Conservation (phyloP, 2,329 filamentous ascomycete genomes). For the Colletotrichum liriopes region DNA sequence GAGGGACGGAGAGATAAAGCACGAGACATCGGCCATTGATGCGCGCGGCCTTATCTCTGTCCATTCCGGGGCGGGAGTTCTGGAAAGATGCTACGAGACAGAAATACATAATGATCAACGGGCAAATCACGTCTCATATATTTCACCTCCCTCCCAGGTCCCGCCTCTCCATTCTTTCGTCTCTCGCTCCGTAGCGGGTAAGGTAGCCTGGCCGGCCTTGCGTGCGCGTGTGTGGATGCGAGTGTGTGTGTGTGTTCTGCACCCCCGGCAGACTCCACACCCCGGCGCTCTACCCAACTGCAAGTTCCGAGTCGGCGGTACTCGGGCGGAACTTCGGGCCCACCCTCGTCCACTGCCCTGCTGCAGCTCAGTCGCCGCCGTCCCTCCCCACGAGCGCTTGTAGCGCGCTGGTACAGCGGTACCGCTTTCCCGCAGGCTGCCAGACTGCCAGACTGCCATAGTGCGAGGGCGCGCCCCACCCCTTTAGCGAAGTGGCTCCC, state of each 20-base stretch:
- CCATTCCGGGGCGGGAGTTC: constrained; percentile 35
- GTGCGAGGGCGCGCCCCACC: neutral
- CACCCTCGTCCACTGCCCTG: constrained; percentile 6
- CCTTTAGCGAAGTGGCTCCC: constrained; percentile 46
- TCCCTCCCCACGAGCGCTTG: constrained; percentile 20
- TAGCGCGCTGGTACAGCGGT: constrained; percentile 22
- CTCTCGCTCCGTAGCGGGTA: neutral
- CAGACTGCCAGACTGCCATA: neutral
- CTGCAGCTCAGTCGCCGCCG: constrained; percentile 12
- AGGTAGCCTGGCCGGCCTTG: neutral
- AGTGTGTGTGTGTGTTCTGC: neutral
- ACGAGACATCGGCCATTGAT: constrained; percentile 34
- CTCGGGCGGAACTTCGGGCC: constrained; percentile 35
- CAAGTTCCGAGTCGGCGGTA: constrained; percentile 43
- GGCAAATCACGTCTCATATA: constrained; percentile 47
- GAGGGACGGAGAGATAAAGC: constrained; percentile 42
- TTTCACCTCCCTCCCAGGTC: constrained; percentile 19
- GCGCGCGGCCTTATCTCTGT: constrained; percentile 51
- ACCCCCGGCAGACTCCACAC: neutral
- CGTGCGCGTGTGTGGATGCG: neutral
- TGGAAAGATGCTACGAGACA: constrained; percentile 50
- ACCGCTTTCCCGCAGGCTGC: neutral
- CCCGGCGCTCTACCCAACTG: constrained; percentile 4
- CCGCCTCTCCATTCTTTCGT: neutral
- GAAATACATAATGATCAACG: constrained; percentile 58